phyloP scores from a whole-genome alignment of 2,329 filamentous ascomycete species.

The Aspergillus sp. region DNA sequence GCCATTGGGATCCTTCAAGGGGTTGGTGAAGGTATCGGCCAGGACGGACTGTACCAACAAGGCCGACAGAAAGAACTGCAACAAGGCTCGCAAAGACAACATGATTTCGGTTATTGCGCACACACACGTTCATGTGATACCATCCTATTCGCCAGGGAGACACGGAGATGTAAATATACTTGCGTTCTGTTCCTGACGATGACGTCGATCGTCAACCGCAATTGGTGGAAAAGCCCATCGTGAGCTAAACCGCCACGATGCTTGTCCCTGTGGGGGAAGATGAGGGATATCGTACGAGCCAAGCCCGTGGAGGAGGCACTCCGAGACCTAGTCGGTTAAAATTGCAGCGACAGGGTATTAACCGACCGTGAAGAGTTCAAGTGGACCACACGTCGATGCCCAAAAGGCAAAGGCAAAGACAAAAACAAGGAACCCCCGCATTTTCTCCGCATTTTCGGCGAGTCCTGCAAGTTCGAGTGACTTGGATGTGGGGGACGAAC shows the following conservation, averaged over 20 bases:
- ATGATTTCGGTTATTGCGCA: not conserved
- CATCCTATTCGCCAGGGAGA: not conserved
- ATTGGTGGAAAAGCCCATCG: not conserved
- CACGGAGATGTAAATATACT: not conserved
- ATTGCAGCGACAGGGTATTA: not conserved
- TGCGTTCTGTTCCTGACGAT: not conserved
- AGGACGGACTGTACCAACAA: not conserved
- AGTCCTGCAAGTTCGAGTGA: not conserved
- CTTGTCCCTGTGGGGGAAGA: not conserved
- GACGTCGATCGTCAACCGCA: not conserved
- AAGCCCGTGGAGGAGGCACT: not conserved
- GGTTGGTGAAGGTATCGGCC: constrained; percentile 48
- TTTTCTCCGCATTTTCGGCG: not conserved
- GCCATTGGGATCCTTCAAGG: constrained; percentile 51
- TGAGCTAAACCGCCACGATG: not conserved
- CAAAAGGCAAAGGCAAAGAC: not conserved
- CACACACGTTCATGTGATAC: not conserved
- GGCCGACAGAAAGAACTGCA: not conserved
- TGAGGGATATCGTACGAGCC: not conserved
- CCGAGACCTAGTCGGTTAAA: not conserved
- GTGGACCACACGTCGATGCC: not conserved
- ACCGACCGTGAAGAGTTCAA: not conserved
- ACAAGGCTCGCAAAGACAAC: not conserved
- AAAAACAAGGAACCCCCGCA: not conserved
- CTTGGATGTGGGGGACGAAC: not conserved